These are phyloP conservation scores for Fusarium armeniacum DNA, from an alignment of 2,329 filamentous ascomycete genomes.

Conservation along the genomic window DNA sequence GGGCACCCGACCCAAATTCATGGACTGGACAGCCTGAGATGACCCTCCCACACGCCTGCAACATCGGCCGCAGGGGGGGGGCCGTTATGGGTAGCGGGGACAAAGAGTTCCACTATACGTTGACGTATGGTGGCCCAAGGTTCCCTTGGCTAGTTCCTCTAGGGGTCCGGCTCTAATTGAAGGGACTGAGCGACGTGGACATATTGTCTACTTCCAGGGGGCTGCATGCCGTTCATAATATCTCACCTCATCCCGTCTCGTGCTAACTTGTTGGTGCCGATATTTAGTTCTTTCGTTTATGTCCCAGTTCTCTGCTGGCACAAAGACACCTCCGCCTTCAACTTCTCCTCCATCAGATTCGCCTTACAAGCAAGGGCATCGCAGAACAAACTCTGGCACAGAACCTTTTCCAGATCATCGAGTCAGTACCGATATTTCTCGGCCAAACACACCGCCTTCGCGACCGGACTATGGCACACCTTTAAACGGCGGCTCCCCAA, in stretches of 20 bases:
- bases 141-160: constrained; percentile 35
- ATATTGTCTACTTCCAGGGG: constrained; percentile 25
- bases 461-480: constrained; percentile 60
- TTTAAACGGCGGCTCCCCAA: constrained; percentile 59
- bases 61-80: constrained; percentile 34
- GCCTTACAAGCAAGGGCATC: constrained; percentile 50
- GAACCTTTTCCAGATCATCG: constrained; percentile 56
- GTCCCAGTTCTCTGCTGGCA: constrained; percentile 77
- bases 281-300: constrained; percentile 86
- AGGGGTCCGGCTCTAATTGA: constrained; percentile 36
- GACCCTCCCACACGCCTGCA: constrained; percentile 22
- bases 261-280: constrained; percentile 46
- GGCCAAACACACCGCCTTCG: constrained; percentile 58
- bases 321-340: constrained; percentile 61
- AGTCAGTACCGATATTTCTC: constrained; percentile 54
- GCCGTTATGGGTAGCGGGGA: constrained; percentile 36
- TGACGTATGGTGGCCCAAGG: constrained; percentile 33
- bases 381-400: constrained; percentile 50
- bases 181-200: constrained; percentile 22
- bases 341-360: constrained; percentile 60
- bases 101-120: constrained; percentile 30
- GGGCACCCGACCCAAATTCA: constrained; percentile 11
- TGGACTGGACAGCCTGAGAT: constrained; percentile 23
- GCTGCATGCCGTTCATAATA: constrained; percentile 45
- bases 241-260: constrained; percentile 43